Base-by-base conservation (phyloP, 1,139 yeast genomes). In the Candida albicans region DNA sequence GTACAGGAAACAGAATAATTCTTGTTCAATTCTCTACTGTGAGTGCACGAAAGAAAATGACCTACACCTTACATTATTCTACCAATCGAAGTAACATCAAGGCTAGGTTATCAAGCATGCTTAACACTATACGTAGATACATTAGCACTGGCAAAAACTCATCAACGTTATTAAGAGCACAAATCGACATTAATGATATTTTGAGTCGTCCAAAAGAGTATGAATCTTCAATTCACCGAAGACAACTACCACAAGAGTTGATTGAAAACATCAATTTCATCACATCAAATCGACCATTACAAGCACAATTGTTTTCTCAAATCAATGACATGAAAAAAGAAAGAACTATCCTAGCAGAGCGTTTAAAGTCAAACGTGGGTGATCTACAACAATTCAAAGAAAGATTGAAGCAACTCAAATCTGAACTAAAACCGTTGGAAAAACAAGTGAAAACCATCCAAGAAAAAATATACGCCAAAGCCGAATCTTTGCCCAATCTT, bases 401-500 rank as follows among this genome's bases (percentile, higher is more conserved):
- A 4, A 52, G 61, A n/a, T 58, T 78, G 15, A 59, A 62, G 9
- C 58, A 57, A 1, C 55, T 73, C 18, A 79, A 81, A 45, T 46
- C 48, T 2, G 53, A 57, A 14, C 53, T 78, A 10, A 61, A 62
- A 24, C 62, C 62, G 0, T 53, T 69, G 15, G 81, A 78, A 49
- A 48, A 57, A 0, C 57, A 63, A 14, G 61, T 48, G n/a, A 52
- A 56, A 3, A 46, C 41, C 3, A 46, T 72, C 11, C 57, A 67
- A 4, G 58, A 61, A 14, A 49, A 52, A 11, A 58, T 83, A 1
- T 61, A 64, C 35, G 36, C 52, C 1, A 61, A 63, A 31, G 75
- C 81, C 1, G 85, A 81, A 18, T 61, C 75, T 0, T 65, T 90
- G 11, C 98, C 98, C 0, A 90, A 90, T 54, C 59, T 79, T 32